Conservation (phyloP, 345 rosid genomes). For the Psidium friedrichsthalianum region DNA sequence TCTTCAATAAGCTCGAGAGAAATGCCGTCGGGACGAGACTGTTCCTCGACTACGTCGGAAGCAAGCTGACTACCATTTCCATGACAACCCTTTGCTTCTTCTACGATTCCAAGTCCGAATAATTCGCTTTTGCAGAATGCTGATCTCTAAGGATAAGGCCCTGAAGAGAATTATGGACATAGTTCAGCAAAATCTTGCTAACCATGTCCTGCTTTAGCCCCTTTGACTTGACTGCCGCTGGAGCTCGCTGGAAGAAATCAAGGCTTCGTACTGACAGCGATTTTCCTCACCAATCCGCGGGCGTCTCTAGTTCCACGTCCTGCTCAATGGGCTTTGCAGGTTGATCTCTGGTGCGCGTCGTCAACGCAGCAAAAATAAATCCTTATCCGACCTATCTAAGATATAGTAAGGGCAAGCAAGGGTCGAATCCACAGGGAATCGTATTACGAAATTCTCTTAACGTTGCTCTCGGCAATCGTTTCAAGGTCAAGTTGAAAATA, state of each 20-base stretch:
- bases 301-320: constrained; percentile 55
- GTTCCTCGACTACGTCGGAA: constrained; percentile 81
- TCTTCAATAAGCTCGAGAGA: constrained; percentile 78
- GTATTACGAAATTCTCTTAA: no score
- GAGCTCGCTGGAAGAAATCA: constrained; percentile 74
- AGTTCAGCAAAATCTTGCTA: constrained; percentile 74
- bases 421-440: no score
- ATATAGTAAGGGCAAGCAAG: no score
- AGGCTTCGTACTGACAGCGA: constrained; percentile 54
- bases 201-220: constrained; percentile 88
- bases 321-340: constrained; percentile 22
- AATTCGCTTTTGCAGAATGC: constrained; percentile 44
- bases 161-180: constrained; percentile 70
- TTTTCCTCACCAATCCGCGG: constrained; percentile 88
- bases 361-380: no score
- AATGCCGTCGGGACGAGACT: constrained; percentile 79
- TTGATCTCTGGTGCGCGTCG: no score
- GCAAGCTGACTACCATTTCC: constrained; percentile 61
- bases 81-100: constrained; percentile 64
- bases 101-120: constrained; percentile 44
- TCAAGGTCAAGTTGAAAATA: no score
- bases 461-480: no score
- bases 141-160: constrained; percentile 50
- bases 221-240: constrained; percentile 71
- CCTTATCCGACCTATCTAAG: no score